phyloP scores from a whole-genome alignment of 2,329 filamentous ascomycete genomes.

The Trichoderma sp. region DNA sequence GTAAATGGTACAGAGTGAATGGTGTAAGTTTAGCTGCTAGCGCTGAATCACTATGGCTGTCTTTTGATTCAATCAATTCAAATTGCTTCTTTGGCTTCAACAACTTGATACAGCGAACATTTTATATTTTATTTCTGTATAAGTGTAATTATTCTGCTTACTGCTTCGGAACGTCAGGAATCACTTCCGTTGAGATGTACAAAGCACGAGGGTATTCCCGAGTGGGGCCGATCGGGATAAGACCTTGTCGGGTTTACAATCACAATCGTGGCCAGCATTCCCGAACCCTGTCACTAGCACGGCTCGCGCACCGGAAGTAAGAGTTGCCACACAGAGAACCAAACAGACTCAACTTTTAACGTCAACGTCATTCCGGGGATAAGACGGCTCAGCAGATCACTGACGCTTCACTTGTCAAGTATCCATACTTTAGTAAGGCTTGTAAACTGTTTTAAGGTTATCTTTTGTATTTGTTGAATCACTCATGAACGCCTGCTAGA shows the following conservation, averaged over 20 bases:
- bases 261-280: neutral
- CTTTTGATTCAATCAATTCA: neutral
- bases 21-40: neutral
- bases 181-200: neutral
- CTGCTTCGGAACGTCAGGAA: neutral
- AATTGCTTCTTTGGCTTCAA: no score
- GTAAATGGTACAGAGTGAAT: neutral
- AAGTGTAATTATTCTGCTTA: neutral
- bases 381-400: neutral
- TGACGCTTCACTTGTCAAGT: neutral
- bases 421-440: neutral
- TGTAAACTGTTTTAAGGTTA: neutral
- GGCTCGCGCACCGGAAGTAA: neutral
- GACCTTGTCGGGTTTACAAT: neutral
- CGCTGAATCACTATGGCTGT: neutral
- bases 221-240: constrained; percentile 2
- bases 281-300: neutral
- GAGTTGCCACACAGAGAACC: neutral
- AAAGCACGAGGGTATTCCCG: neutral
- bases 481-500: neutral
- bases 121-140: neutral
- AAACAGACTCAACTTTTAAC: neutral
- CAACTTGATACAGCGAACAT: neutral
- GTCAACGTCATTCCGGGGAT: neutral
- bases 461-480: neutral